Evolutionary conservation across 2,329 filamentous ascomycete species (phyloP), one percentile per base, ranked within the genome.

Genomic region (Monilinia aucupariae): DNA sequence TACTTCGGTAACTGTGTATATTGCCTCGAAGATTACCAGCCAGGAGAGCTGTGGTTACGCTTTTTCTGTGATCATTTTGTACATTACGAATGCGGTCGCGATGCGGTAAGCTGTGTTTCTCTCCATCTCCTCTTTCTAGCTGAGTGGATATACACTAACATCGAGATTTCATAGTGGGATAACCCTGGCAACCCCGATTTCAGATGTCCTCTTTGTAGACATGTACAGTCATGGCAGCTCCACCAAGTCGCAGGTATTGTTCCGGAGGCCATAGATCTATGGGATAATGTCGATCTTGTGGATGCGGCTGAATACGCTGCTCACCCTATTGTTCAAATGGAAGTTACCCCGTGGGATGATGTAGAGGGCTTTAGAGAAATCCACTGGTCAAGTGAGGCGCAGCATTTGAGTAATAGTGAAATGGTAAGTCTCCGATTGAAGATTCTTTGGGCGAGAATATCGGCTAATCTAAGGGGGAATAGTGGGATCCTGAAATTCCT

Each of bases 1-100:
- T 61, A 47, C 34, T 43, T 54, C 9, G 53, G 51, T 9, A 52
- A 25, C 13, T 69, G 64, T 22, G 25, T 41, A 3, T 65, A 66
- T 15, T 68, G 67, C 48, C 10, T 37, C 0, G 50, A 65, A 15
- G 52, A 51, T 3, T 67, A 58, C 34, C n/a, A 30, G 37, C 13
- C 51, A 1, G 32, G 30, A 34, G 37, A 59, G 3, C 43, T 47
- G 9, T 47, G 68, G 20, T 47, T 59, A 3, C 53, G 51, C 12
- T 64, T 68, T 15, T 64, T 67, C 47, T 69, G 68, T 34, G 32
- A 62, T 15, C 67, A 69, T n/a, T 20, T 61, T n/a, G 62, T 63
- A 13, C 67, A 68, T 41, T 63, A 62, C 49, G 12, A 41, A 6
- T 68, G 67, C 47, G 61, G 62, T 30, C 61, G 61, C 5, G 22